These are phyloP conservation scores for Plasmodium chabaudi DNA, from an alignment of 169 alveolate species.

Conservation along the genomic window DNA sequence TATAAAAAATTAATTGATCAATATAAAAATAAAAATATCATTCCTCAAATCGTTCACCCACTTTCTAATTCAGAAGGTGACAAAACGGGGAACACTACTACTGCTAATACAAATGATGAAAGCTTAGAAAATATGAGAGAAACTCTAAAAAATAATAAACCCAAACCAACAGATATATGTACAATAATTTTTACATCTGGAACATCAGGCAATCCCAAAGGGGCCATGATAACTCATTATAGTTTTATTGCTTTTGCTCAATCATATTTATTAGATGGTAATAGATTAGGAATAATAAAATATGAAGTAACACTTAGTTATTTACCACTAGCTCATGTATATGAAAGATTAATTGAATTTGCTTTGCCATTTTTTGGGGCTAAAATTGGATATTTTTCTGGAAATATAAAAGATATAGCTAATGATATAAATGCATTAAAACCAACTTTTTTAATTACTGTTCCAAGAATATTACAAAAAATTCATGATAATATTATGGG, in stretches of 20 bases:
- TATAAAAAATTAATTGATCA: slow-evolving; percentile 62
- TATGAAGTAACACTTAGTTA: slow-evolving; percentile 89
- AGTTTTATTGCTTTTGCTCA: slow-evolving; percentile 84
- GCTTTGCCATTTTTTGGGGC: slow-evolving; percentile 80
- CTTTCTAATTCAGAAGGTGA: slow-evolving; percentile 3
- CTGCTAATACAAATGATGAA: slow-evolving; percentile 9
- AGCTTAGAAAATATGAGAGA: slow-evolving; percentile 3
- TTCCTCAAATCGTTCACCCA: slow-evolving; percentile 18
- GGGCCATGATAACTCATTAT: slow-evolving; percentile 92
- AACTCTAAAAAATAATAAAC: slow-evolving; percentile 18
- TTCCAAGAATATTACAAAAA: slow-evolving; percentile 84
- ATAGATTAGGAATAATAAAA: slow-evolving; percentile 79
- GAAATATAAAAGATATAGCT: slow-evolving; percentile 89
- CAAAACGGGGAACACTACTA: neutral
- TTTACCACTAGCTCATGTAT: slow-evolving; percentile 94
- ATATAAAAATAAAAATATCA: slow-evolving; percentile 55
- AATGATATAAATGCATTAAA: slow-evolving; percentile 88
- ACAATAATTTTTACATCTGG: slow-evolving; percentile 85
- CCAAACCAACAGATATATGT: slow-evolving; percentile 24
- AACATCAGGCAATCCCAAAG: slow-evolving; percentile 97
- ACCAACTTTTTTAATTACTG: slow-evolving; percentile 85
- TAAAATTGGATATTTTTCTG: slow-evolving; percentile 92
- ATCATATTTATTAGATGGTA: slow-evolving; percentile 79
- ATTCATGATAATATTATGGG: slow-evolving; percentile 84
- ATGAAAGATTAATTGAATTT: slow-evolving; percentile 91